A percentile compares a stretch with the other conserved stretches of the same genome.
Conservation (phyloP, 2,329 filamentous ascomycete genomes). For the Macroventuria anomochaeta region DNA sequence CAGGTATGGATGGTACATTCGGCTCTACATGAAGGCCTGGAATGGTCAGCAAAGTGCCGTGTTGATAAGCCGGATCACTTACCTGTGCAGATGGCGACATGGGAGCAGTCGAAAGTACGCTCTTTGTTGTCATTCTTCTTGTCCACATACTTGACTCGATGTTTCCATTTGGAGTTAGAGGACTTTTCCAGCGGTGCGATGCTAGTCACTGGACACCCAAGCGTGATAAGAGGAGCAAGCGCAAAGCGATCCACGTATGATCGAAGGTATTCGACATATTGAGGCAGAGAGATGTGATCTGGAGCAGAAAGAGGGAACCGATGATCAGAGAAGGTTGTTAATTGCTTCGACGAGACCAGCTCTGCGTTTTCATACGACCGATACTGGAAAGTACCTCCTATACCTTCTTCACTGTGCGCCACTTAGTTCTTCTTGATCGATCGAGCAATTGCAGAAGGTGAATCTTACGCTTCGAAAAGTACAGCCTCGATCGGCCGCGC, state of each 20-base stretch:
- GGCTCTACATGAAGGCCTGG: constrained; percentile 38
- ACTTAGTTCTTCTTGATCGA: constrained; percentile 3
- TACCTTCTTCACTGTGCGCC: constrained; percentile 41
- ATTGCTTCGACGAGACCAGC: constrained; percentile 59
- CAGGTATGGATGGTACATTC: constrained; percentile 37
- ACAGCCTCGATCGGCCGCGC: constrained; percentile 50
- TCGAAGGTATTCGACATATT: constrained; percentile 42
- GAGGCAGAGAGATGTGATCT: constrained; percentile 41
- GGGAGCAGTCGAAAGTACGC: constrained; percentile 35
- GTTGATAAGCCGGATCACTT: neutral
- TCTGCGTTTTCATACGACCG: constrained; percentile 59
- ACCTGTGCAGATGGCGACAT: constrained; percentile 40
- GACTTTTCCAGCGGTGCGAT: constrained; percentile 32
- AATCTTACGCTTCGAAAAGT: constrained; percentile 52
- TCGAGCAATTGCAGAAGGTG: no score
- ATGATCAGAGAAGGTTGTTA: constrained; percentile 60
- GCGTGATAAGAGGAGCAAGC: constrained; percentile 33
- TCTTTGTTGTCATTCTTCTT: constrained; percentile 20
- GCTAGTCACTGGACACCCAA: constrained; percentile 32
- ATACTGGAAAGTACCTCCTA: constrained; percentile 59
- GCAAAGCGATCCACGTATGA: constrained; percentile 38
- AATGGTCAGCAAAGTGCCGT: neutral
- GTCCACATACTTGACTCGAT: constrained; percentile 37
- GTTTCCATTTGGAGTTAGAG: constrained; percentile 31
- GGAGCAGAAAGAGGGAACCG: constrained; percentile 52